These are phyloP conservation scores for Globisporangium abappressorium DNA, from an alignment of 352 stramenopile genomes.

Conservation along the genomic window DNA sequence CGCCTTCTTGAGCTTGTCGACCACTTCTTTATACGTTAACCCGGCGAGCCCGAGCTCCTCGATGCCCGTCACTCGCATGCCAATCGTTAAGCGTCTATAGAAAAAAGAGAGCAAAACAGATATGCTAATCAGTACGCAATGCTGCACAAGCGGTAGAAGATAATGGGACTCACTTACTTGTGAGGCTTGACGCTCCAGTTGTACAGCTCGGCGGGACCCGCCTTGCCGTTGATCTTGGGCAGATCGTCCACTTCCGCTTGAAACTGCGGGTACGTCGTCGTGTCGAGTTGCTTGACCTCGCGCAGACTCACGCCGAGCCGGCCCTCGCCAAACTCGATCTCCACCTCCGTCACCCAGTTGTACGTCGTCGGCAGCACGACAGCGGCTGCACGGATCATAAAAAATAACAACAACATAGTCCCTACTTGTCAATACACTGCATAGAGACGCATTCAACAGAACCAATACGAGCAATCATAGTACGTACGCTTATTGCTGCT, in stretches of 20 bases:
- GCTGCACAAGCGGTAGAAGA: background rate
- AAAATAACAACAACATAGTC: background rate
- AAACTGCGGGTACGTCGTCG: slow-evolving; percentile 80
- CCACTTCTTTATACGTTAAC: slow-evolving; percentile 81
- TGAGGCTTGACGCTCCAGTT: slow-evolving; percentile 88
- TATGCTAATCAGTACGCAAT: background rate
- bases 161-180: slow-evolving; percentile 22
- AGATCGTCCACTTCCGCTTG: slow-evolving; percentile 88
- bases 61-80: slow-evolving; percentile 83
- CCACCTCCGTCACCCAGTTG: slow-evolving; percentile 81
- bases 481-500: slow-evolving; percentile 3
- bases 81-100: slow-evolving; percentile 61
- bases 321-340: slow-evolving; percentile 83
- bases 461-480: background rate
- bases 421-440: background rate
- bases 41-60: slow-evolving; percentile 65
- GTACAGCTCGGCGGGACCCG: slow-evolving; percentile 80
- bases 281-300: slow-evolving; percentile 73
- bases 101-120: background rate
- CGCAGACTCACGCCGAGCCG: slow-evolving; percentile 79
- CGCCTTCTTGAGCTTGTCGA: slow-evolving; percentile 70
- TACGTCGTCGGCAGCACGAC: slow-evolving; percentile 43
- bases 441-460: background rate
- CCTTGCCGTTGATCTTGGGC: slow-evolving; percentile 84
- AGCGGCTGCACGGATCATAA: background rate